Base-by-base conservation (phyloP, 2,329 filamentous ascomycete genomes). In the Teratosphaeria zuluensis region DNA sequence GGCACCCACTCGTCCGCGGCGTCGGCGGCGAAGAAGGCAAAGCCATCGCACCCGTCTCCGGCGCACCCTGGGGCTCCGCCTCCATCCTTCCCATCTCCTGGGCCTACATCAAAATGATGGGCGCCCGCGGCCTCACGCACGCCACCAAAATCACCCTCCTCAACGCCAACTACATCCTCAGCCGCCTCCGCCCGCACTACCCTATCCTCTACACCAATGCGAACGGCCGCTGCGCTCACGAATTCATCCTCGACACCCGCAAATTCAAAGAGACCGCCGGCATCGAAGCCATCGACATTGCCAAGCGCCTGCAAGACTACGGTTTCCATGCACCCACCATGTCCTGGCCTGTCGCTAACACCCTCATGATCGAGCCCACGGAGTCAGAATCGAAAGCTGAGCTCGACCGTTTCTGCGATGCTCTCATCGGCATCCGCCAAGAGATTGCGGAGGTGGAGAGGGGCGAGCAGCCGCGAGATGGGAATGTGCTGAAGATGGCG, bases 251-350 rank as follows among this genome's bases (percentile, higher is more conserved):
- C 35, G 92, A 97, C 67, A 83, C 86, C 5, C 88, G 92, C 24
- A 83, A 84, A 28, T 96, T 96, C 80, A 89, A 90, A 71, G 87
- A 92, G 57, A 84, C 85, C 0, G 84, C 88, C 6, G 90, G 90
- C 30, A 78, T 97, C 66, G 92, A 96, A 76, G 92, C 88, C 32
- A 94, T 96, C 66, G 92, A 97, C 70, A 88, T 97, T 64, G 92
- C 92, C 69, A 97, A 97, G 81, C 89, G 92, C 63, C 84, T 97
- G 21, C 92, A 96, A 75, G 92, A 97, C 72, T 97, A 95, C 72
- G 92, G 92, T 51, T 97, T 97, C 83, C 92, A 97, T 75, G 89
- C 92, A 1, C 92, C 92, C 0, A 97, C 92, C 56, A 96, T 97
- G 92, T 91, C 86, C 72, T 96, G 90, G 89, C 92, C 92, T 1